Evolutionary conservation across 1,284 basidiomycete genomes (phyloP).

Genomic region (Ceratobasidium sp.): DNA sequence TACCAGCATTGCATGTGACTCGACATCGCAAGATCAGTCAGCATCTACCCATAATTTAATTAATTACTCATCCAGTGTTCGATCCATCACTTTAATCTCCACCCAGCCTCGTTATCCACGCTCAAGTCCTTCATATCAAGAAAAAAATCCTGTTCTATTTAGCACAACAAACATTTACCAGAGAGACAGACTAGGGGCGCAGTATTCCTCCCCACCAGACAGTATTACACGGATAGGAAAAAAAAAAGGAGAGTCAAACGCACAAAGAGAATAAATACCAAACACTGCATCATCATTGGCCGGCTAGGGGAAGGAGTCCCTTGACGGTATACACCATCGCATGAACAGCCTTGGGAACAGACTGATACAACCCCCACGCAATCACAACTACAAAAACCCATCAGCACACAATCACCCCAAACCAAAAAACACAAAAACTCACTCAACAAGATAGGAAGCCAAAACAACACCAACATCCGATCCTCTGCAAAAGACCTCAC

Average conservation of each 20-base stretch:
- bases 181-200: constrained; percentile 12
- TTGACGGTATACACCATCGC: constrained; percentile 35
- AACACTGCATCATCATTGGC: background rate
- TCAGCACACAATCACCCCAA: constrained; percentile 16
- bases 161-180: constrained; percentile 32
- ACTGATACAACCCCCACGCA: constrained; percentile 53
- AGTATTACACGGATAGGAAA: constrained; percentile 19
- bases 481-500: constrained; percentile 69
- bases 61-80: background rate
- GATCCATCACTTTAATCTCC: too few relatives aligned
- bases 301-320: constrained; percentile 42
- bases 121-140: background rate
- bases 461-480: constrained; percentile 92
- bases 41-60: background rate
- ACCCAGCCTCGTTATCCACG: background rate
- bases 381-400: constrained; percentile 47
- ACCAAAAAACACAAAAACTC: constrained; percentile 58
- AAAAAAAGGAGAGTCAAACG: constrained; percentile 9
- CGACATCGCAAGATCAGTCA: constrained; percentile 1
- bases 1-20: constrained; percentile 19
- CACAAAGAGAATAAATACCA: constrained; percentile 40
- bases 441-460: constrained; percentile 91
- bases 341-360: constrained; percentile 47
- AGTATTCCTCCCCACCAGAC: background rate
- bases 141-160: constrained; percentile 36